These are phyloP conservation scores for Globisporangium recalcitrans DNA, from an alignment of 352 stramenopile genomes.

Conservation along the genomic window DNA sequence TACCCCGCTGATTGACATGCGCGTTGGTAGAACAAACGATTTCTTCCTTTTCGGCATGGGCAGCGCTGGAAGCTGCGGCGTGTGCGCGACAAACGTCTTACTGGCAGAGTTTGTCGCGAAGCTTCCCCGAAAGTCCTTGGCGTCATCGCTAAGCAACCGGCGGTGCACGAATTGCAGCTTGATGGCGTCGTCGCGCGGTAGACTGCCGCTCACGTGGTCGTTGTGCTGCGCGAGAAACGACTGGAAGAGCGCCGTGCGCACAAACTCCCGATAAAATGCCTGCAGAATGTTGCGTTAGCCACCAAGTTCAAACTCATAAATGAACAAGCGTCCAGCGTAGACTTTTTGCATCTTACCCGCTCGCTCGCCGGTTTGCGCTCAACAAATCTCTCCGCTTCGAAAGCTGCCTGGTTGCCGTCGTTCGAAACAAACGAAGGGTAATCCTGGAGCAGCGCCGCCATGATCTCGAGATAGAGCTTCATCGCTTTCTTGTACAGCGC, in stretches of 20 bases:
- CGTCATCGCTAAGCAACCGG: slow-evolving; percentile 19
- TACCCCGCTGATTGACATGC: background rate
- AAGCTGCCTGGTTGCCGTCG: slow-evolving; percentile 15
- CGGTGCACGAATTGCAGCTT: slow-evolving; percentile 39
- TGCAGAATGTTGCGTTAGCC: too few relatives aligned
- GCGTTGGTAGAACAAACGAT: slow-evolving; percentile 12
- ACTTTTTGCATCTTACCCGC: slow-evolving; percentile 20
- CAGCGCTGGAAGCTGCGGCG: slow-evolving; percentile 16
- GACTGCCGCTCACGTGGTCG: slow-evolving; percentile 23
- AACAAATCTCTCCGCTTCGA: slow-evolving; percentile 20
- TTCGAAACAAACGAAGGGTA: slow-evolving; percentile 18
- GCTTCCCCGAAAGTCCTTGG: slow-evolving; percentile 12
- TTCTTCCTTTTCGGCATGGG: slow-evolving; percentile 8
- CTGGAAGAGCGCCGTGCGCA: slow-evolving; percentile 32
- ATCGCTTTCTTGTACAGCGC: slow-evolving; percentile 27
- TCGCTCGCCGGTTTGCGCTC: slow-evolving; percentile 24
- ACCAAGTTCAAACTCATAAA: too few relatives aligned
- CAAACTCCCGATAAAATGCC: slow-evolving; percentile 31
- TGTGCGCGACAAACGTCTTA: slow-evolving; percentile 42
- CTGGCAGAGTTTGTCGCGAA: slow-evolving; percentile 5
- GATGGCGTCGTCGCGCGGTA: slow-evolving; percentile 28
- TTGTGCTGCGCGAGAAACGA: slow-evolving; percentile 35
- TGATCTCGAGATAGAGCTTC: slow-evolving; percentile 25
- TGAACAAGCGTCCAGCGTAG: too few relatives aligned
- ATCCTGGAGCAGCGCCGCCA: slow-evolving; percentile 16